Evolutionary conservation across 176 grass and related monocot species (phyloP), one percentile per base, ranked within the genome.

Genomic region (Oryza glumipatula): DNA sequence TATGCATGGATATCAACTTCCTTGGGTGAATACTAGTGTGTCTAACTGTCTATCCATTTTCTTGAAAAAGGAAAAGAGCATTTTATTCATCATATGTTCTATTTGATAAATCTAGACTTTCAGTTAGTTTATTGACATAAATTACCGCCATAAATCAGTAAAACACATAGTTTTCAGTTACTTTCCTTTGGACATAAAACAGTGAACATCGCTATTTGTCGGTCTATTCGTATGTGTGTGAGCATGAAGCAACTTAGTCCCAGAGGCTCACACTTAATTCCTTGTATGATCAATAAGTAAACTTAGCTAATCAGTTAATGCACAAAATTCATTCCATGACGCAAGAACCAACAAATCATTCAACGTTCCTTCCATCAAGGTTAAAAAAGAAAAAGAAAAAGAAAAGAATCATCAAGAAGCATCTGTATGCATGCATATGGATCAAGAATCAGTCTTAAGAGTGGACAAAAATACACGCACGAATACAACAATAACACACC

Each of bases 361-460:
- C 45, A 75, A 75, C 69, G 49, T 17, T 63, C 77, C 32, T 75
- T 70, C 49, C 75, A 46, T 24, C 76, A 35, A 35, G 11, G 66
- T n/a, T 10, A 39, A 69, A 58, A 71, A 49, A 36, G 28, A 28
- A 28, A 33, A 35, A 4, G 33, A 3, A 35, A 5, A 36, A 36
- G 35, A 36, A 38, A 44, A 11, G 43, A 61, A 7, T 11, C 48
- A 39, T 2, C 1, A 9, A 84, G 52, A 9, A 84, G 52, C 48
- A 52, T 64, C 51, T 41, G 51, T 39, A 23, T 19, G 15, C 30
- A n/a, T 24, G 7, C 14, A 88, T 43, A n/a, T 24, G 7, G 19
- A 88, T 43, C 26, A 24, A 72, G 73, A 90, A 79, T 70, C 68
- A 52, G 84, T 87, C 84, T 26, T 26, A 4, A 19, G 32, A 82